Percentiles rank a stretch among this genome's conserved stretches.
Conservation (phyloP, 768 basidiomycete genomes). For the Suillus fuscotomentosus region DNA sequence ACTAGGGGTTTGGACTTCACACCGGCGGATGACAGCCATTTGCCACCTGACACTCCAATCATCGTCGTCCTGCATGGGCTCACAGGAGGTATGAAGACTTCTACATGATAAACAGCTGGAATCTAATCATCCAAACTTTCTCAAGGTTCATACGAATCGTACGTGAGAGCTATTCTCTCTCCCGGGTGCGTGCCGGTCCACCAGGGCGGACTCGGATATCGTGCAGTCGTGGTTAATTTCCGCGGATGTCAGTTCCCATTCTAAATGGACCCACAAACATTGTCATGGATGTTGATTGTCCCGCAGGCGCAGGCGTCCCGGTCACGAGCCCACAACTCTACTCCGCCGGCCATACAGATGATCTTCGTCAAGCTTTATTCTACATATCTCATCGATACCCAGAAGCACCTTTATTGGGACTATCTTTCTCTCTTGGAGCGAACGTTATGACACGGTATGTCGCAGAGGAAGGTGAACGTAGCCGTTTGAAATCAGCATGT, state of each 20-base stretch:
- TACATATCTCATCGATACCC: slow-evolving; percentile 76
- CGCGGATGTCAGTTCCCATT: slow-evolving; percentile 70
- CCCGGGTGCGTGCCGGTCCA: slow-evolving; percentile 67
- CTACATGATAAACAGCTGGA: slow-evolving; percentile 1
- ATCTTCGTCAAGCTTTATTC: slow-evolving; percentile 77
- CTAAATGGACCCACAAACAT: slow-evolving; percentile 2
- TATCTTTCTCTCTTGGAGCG: slow-evolving; percentile 94
- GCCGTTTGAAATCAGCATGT: slow-evolving; percentile 64
- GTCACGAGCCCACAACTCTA: slow-evolving; percentile 82
- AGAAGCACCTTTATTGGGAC: slow-evolving; percentile 74
- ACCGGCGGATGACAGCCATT: slow-evolving; percentile 21
- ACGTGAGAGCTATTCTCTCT: slow-evolving; percentile 79
- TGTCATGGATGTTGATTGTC: slow-evolving; percentile 15
- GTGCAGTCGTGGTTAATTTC: slow-evolving; percentile 90
- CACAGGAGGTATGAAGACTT: slow-evolving; percentile 26
- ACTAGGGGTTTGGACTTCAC: slow-evolving; percentile 33
- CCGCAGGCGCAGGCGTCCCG: slow-evolving; percentile 77
- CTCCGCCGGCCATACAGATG: slow-evolving; percentile 88
- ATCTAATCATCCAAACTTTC: slow-evolving; percentile 9
- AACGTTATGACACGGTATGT: slow-evolving; percentile 89
- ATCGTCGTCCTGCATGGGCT: slow-evolving; percentile 32
- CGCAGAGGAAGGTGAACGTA: slow-evolving; percentile 72
- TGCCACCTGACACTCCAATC: slow-evolving; percentile 26
- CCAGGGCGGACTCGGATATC: slow-evolving; percentile 86
- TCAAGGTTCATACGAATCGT: slow-evolving; percentile 84